These are phyloP conservation scores for Panaeolus cyanescens DNA, from an alignment of 768 basidiomycete species.

Conservation along the genomic window DNA sequence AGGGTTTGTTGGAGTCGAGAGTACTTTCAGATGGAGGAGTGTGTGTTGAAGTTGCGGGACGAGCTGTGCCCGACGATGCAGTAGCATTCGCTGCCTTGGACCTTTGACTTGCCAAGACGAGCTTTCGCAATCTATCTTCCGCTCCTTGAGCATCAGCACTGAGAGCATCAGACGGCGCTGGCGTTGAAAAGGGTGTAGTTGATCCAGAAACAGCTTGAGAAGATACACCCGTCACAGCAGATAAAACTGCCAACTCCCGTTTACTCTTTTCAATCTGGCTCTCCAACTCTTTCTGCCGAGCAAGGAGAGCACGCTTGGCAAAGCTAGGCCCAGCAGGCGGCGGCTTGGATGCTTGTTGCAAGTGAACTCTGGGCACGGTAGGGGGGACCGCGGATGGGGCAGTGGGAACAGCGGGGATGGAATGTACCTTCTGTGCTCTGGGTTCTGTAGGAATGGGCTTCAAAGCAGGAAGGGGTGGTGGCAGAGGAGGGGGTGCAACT, in stretches of 20 bases:
- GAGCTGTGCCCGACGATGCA: background rate
- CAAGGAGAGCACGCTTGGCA: conserved; percentile 38
- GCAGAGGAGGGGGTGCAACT: background rate
- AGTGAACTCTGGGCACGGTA: background rate
- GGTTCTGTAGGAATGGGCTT: conserved; percentile 5
- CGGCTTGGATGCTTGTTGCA: background rate
- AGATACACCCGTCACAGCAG: conserved; percentile 4
- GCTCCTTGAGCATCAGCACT: conserved; percentile 33
- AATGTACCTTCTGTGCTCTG: background rate
- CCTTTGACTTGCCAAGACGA: conserved; percentile 42
- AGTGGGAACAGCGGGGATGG: background rate
- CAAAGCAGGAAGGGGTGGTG: conserved; percentile 4
- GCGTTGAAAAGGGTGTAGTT: background rate
- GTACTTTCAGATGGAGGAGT: background rate
- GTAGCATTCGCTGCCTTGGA: conserved; percentile 15
- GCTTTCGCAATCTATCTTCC: conserved; percentile 41
- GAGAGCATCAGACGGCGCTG: background rate
- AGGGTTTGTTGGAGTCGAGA: background rate
- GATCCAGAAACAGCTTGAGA: background rate
- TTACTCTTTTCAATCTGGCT: conserved; percentile 40
- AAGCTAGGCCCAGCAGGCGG: conserved; percentile 10
- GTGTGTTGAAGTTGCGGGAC: background rate
- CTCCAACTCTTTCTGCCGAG: conserved; percentile 46
- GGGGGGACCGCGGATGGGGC: background rate
- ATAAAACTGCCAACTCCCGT: conserved; percentile 30